phyloP scores from a whole-genome alignment of 768 basidiomycete genomes.

The Trichaptum fuscoviolaceum region DNA sequence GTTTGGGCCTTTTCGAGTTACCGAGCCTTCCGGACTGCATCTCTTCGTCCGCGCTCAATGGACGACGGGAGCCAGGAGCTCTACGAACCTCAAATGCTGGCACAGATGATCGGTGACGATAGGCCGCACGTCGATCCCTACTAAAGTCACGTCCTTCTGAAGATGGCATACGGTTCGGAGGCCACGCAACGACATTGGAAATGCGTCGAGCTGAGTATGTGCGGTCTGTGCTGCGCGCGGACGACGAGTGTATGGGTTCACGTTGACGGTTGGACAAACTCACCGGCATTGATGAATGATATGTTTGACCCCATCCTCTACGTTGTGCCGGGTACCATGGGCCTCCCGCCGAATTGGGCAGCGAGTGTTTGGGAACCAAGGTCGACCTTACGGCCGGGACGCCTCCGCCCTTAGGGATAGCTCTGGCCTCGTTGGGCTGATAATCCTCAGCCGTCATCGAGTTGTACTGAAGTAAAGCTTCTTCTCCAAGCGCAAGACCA shows the following conservation, averaged over 20 bases:
- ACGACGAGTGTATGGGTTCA: background rate
- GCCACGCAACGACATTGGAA: background rate
- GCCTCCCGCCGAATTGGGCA: background rate
- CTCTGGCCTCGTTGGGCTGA: background rate
- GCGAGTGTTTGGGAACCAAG: background rate
- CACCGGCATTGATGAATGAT: background rate
- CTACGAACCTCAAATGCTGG: background rate
- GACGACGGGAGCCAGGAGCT: background rate
- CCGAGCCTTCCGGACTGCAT: background rate
- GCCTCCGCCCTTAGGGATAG: background rate
- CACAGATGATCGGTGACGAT: background rate
- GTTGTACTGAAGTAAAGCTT: background rate
- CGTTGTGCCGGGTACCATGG: background rate
- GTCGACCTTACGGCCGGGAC: background rate
- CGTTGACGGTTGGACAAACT: background rate
- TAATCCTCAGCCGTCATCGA: background rate
- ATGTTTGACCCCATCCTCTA: background rate
- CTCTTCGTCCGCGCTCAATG: background rate
- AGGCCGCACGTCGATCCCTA: background rate
- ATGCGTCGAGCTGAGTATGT: background rate
- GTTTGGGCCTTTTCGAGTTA: background rate
- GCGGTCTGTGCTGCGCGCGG: background rate
- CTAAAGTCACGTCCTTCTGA: background rate
- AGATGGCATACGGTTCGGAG: background rate
- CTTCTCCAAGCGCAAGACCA: background rate